Evolutionary conservation across 805 yeast species (phyloP), one percentile per base, ranked within the genome.

Genomic region (Kodamaea kaohsiungensis): DNA sequence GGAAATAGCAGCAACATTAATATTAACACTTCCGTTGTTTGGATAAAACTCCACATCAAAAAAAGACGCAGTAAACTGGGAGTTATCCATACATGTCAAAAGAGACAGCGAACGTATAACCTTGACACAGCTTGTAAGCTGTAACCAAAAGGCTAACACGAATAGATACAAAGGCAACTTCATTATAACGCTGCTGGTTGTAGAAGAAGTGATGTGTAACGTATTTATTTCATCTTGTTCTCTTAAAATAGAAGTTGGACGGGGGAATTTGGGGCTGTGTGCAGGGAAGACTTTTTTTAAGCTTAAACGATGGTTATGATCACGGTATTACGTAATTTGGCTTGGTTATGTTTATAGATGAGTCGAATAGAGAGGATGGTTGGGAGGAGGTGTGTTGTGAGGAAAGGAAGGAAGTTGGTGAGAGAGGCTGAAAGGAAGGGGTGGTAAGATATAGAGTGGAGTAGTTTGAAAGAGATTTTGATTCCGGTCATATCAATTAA

Each of bases 1-100:
- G 8, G 97, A 88, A 13, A 87, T 78, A 27, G 96, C 96, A 53
- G 85, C 81, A 27, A 93, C 78, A 60, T 88, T 85, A 61, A 91
- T 84, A 3, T 71, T 76, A 7, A 87, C 86, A 1, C 88, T 77
- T 17, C 68, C 70, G 69, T 88, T 88, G 46, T 70, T 77, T 3
- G 96, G 96, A 64, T 73, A 86, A 68, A 80, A 89, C 43, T 71
- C 71, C 50, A 92, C 96, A 62, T 89, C 88, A 66, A 95, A 92
- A 59, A 78, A 82, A 7, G 91, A 82, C 4, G 98, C 93, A 2
- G 96, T 85, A 62, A 95, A 85, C 66, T 85, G 87, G 7, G 99
- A 92, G 68, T 88, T 77, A 43, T 85, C 87, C 96, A 91, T 92
- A 76, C 99, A 95, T 40, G 98, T 89, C 61, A 93, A 75, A 60